phyloP scores from a whole-genome alignment of 2,329 filamentous ascomycete genomes.

The Plenodomus biglobosus region DNA sequence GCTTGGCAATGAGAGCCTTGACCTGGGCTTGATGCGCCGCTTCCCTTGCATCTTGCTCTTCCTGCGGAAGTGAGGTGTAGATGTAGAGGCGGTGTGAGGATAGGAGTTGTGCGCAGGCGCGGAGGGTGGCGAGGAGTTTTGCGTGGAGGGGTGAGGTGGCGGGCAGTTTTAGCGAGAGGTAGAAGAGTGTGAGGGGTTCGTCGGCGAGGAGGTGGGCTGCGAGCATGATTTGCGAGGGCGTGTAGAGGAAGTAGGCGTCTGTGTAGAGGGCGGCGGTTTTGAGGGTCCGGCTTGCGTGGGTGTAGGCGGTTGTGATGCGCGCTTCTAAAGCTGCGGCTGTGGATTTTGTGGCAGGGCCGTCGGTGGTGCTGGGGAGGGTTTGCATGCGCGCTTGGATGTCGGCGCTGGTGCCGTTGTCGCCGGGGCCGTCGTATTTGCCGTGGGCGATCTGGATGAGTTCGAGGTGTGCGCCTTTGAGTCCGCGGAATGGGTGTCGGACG shows the following conservation, averaged over 20 bases:
- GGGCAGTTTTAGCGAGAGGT: slow-evolving; percentile 49
- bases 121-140: slow-evolving; percentile 45
- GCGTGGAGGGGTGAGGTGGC: slow-evolving; percentile 21
- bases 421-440: slow-evolving; percentile 54
- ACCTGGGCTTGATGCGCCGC: slow-evolving; percentile 56
- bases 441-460: slow-evolving; percentile 71
- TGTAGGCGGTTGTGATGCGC: slow-evolving; percentile 66
- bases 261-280: slow-evolving; percentile 77
- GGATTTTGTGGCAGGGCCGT: slow-evolving; percentile 14
- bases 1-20: slow-evolving; percentile 60
- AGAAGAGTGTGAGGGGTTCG: slow-evolving; percentile 57
- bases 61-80: slow-evolving; percentile 12
- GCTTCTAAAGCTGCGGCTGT: slow-evolving; percentile 36
- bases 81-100: slow-evolving; percentile 29
- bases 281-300: slow-evolving; percentile 59
- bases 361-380: slow-evolving; percentile 24
- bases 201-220: slow-evolving; percentile 78
- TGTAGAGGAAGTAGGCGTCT: slow-evolving; percentile 96
- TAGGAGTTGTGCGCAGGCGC: slow-evolving; percentile 46
- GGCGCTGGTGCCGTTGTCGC: slow-evolving; percentile 14
- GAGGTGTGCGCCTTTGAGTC: slow-evolving; percentile 81
- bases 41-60: slow-evolving; percentile 36
- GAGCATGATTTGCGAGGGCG: slow-evolving; percentile 91
- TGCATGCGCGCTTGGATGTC: slow-evolving; percentile 33
- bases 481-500: slow-evolving; percentile 85